phyloP scores from a whole-genome alignment of 768 basidiomycete species.

The Tricholoma terreum region DNA sequence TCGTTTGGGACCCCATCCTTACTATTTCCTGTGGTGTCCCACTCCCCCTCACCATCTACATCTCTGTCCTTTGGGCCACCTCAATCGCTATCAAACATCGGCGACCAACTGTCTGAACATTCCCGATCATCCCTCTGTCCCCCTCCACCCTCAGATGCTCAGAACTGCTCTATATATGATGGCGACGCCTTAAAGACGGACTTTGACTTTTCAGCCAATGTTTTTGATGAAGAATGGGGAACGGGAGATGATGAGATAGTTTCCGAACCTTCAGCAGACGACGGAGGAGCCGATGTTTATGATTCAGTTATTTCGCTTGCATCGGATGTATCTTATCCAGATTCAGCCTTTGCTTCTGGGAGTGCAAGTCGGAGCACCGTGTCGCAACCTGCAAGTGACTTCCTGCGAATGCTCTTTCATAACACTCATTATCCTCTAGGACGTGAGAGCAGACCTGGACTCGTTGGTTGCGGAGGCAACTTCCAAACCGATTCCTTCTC shows the following conservation, averaged over 20 bases:
- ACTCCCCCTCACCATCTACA: background rate
- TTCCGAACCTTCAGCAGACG: slow-evolving; percentile 12
- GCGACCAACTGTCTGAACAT: background rate
- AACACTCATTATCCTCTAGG: background rate
- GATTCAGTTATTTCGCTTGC: background rate
- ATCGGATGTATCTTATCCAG: background rate
- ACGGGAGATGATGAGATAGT: slow-evolving; percentile 64
- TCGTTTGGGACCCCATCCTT: slow-evolving; percentile 18
- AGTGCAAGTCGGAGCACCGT: slow-evolving; percentile 20
- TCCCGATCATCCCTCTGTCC: background rate
- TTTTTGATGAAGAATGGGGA: slow-evolving; percentile 55
- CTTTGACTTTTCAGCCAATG: slow-evolving; percentile 26
- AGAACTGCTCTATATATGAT: background rate
- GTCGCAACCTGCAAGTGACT: slow-evolving; percentile 14
- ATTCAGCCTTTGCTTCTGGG: slow-evolving; percentile 23
- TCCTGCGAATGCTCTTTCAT: background rate
- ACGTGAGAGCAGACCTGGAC: slow-evolving; percentile 26
- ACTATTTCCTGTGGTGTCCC: slow-evolving; percentile 8
- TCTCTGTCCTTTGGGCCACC: slow-evolving; percentile 17
- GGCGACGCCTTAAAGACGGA: slow-evolving; percentile 15
- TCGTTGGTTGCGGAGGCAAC: background rate
- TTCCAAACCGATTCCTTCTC: slow-evolving; percentile 6
- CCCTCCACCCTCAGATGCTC: background rate
- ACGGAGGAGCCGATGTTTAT: slow-evolving; percentile 26
- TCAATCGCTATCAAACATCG: slow-evolving; percentile 10